A percentile compares a stretch with the other conserved stretches of the same genome.
Evolutionary conservation across 805 yeast species (phyloP).

Genomic region (Candida sphagnicola): DNA sequence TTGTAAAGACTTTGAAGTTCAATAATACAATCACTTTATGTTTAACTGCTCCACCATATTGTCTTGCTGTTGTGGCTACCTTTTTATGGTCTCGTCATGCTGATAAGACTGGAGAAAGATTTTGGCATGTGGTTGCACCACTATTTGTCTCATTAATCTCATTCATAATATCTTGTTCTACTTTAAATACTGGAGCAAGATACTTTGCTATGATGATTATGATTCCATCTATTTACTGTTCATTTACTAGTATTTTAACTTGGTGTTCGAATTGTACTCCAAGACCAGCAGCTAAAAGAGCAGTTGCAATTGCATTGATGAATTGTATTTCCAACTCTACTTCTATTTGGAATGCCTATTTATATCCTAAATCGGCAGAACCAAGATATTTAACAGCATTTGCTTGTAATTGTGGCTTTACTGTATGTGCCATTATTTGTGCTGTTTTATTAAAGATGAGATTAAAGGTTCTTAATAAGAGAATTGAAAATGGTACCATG

Average conservation of each 20-base stretch:
- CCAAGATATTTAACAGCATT: constrained; percentile 49
- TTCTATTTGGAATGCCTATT: constrained; percentile 52
- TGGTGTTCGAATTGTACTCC: constrained; percentile 57
- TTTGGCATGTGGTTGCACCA: constrained; percentile 45
- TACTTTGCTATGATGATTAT: constrained; percentile 58
- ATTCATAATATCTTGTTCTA: constrained; percentile 46
- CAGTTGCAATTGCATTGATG: constrained; percentile 54
- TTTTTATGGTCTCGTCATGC: constrained; percentile 54
- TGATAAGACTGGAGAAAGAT: constrained; percentile 52
- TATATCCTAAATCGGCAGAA: constrained; percentile 41
- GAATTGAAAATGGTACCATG: constrained; percentile 43
- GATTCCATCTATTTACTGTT: constrained; percentile 53
- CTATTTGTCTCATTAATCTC: constrained; percentile 39
- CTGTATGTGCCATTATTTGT: constrained; percentile 34
- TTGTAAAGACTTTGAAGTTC: constrained; percentile 53
- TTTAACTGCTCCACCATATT: constrained; percentile 58
- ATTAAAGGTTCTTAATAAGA: constrained; percentile 35
- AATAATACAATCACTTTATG: constrained; percentile 47
- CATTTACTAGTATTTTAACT: constrained; percentile 48
- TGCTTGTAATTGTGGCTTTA: constrained; percentile 45
- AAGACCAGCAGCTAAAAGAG: constrained; percentile 57
- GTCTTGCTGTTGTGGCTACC: constrained; percentile 47
- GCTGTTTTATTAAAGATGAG: constrained; percentile 39
- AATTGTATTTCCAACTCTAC: constrained; percentile 55
- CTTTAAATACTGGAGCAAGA: constrained; percentile 52